phyloP scores from a whole-genome alignment of 306 rosid genomes.

The Vigna mungo region DNA sequence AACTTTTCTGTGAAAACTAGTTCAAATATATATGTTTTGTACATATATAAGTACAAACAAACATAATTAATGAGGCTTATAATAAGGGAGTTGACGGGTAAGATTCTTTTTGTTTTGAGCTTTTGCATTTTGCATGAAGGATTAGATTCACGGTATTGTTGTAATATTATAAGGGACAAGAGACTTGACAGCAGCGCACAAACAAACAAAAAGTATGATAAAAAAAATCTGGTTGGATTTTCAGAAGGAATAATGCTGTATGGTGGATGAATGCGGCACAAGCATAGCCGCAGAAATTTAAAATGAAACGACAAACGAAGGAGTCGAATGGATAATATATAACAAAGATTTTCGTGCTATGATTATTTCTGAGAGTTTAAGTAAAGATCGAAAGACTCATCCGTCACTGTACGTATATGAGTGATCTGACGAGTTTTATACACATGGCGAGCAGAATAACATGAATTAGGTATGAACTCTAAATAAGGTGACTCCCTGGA shows the following conservation, averaged over 20 bases:
- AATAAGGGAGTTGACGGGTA: conserved; percentile 30
- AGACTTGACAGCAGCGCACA: conserved; percentile 25
- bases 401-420: no score
- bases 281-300: conserved; percentile 20
- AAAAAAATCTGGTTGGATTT: conserved; percentile 10
- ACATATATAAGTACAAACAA: neutral
- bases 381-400: no score
- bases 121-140: conserved; percentile 34
- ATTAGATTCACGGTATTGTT: conserved; percentile 40
- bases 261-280: conserved; percentile 18
- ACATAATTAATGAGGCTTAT: conserved; percentile 19
- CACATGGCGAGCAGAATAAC: no score
- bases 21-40: neutral
- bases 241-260: conserved; percentile 13
- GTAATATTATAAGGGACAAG: conserved; percentile 20
- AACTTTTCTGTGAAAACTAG: no score
- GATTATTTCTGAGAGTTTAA: no score
- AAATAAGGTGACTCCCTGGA: neutral
- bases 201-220: conserved; percentile 30
- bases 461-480: neutral
- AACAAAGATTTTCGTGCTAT: no score
- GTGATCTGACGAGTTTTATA: no score
- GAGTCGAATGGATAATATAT: neutral
- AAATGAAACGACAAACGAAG: neutral
- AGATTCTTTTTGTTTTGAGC: conserved; percentile 29